Evolutionary conservation across 495 filamentous ascomycete species (phyloP), one percentile per base, ranked within the genome.

Genomic region (Cercophora samala): DNA sequence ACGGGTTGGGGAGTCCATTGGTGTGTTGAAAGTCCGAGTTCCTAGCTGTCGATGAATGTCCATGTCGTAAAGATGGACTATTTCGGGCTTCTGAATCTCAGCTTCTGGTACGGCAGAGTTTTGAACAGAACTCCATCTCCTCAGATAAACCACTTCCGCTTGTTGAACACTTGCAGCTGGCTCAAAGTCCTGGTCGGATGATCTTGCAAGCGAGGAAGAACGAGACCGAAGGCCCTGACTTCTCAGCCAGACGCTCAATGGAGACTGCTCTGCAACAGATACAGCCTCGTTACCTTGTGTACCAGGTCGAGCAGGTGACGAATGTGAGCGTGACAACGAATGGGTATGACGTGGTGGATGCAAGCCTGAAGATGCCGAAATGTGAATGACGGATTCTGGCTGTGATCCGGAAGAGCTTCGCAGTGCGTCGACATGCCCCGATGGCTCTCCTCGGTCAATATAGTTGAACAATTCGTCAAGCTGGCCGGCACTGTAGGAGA

Each of bases 211-310:
- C 0, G 74, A 74, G 17, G 67, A 68, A 18, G 78, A 75, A 17
- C 63, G 64, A 24, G 75, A 74, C 25, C 71, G 73, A 22, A 79
- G 64, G 19, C 75, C 76, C 64, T 81, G 79, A 56, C 77, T 81
- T 15, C 78, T 64, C 42, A 81, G 65, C 79, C 79, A 81, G n/a
- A 74, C 74, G 29, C 75, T 70, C 53, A 81, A 54, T 26, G 78
- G 77, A 0, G 78, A 80, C 67, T 77, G 70, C 32, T 77, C 72
- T 56, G 42, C 62, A 2, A 19, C 25, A 5, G 66, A 61, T n/a
- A 60, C 42, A 4, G 25, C 55, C 13, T 64, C 67, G 51, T 65
- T 73, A 9, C 46, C 66, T 13, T 68, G 73, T 1, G 67, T 66
- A 6, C 60, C 66, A 1, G 61, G 66, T 5, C 70, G 64, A 32